These are phyloP conservation scores for Colletotrichum lini DNA, from an alignment of 2,329 filamentous ascomycete species.

Conservation along the genomic window DNA sequence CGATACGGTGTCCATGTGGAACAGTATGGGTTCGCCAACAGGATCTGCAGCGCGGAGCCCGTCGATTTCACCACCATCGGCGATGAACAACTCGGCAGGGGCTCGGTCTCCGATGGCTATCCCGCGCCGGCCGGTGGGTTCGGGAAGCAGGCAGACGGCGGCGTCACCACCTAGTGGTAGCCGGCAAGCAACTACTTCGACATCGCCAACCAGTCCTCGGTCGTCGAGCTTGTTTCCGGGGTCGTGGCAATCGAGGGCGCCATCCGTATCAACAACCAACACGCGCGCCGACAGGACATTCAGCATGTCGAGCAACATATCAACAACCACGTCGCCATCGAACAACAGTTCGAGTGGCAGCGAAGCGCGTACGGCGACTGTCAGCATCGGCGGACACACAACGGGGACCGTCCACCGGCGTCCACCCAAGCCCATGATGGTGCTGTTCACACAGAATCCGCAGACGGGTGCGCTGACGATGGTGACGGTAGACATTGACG, in stretches of 20 bases:
- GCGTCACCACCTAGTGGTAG: constrained; percentile 2
- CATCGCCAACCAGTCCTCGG: constrained; percentile 17
- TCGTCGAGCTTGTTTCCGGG: constrained; percentile 17
- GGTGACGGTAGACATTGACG: constrained; percentile 51
- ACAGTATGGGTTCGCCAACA: neutral
- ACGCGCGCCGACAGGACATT: constrained; percentile 40
- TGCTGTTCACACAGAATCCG: constrained; percentile 50
- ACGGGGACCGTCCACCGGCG: constrained; percentile 50
- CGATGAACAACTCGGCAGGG: constrained; percentile 1
- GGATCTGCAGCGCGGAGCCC: constrained; percentile 45
- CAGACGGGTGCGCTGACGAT: constrained; percentile 46
- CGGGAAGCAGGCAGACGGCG: constrained; percentile 15
- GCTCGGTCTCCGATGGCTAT: constrained; percentile 32
- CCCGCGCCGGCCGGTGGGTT: constrained; percentile 35
- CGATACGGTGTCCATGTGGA: constrained; percentile 31
- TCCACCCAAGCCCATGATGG: constrained; percentile 53
- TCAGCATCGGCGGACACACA: constrained; percentile 44
- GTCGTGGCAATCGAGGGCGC: constrained; percentile 18
- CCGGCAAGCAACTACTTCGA: constrained; percentile 5
- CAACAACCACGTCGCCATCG: constrained; percentile 30
- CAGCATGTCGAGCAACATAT: constrained; percentile 40
- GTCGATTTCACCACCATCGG: neutral
- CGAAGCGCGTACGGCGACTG: constrained; percentile 40
- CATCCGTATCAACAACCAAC: constrained; percentile 38
- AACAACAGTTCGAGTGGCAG: constrained; percentile 41